phyloP scores from a whole-genome alignment of 2,329 filamentous ascomycete genomes.

The Alternaria sp. region DNA sequence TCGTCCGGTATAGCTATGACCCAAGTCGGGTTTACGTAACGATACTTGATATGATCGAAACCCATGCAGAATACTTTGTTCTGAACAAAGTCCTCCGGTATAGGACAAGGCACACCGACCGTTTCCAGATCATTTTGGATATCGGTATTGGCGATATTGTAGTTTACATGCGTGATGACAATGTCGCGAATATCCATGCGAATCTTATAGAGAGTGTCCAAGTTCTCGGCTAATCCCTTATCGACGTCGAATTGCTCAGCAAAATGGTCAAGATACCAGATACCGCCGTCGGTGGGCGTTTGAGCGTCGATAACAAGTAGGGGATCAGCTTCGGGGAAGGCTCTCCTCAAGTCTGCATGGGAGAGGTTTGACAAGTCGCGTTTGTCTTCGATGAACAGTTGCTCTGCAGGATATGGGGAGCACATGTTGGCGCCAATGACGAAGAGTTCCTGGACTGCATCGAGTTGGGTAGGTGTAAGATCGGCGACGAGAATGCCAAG shows the following conservation, averaged over 20 bases:
- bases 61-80: neutral
- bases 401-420: neutral
- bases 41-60: slow-evolving; percentile 1
- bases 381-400: neutral
- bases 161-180: neutral
- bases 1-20: slow-evolving; percentile 13
- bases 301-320: neutral
- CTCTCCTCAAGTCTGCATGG: neutral
- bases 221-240: slow-evolving; percentile 10
- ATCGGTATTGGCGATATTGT: neutral
- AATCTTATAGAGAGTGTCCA: slow-evolving; percentile 13
- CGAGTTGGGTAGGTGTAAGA: slow-evolving; percentile 10
- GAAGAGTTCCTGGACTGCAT: slow-evolving; percentile 11
- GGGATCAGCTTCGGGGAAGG: slow-evolving; percentile 1
- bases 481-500: slow-evolving; percentile 3
- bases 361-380: neutral
- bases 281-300: neutral
- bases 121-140: neutral
- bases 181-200: slow-evolving; percentile 8
- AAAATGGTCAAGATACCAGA: neutral
- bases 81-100: slow-evolving; percentile 3
- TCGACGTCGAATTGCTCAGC: slow-evolving; percentile 3
- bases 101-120: neutral
- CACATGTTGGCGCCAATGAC: neutral
- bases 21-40: slow-evolving; percentile 1